These are phyloP conservation scores for Xeromyces bisporus DNA, from an alignment of 495 filamentous ascomycete genomes.

Conservation along the genomic window DNA sequence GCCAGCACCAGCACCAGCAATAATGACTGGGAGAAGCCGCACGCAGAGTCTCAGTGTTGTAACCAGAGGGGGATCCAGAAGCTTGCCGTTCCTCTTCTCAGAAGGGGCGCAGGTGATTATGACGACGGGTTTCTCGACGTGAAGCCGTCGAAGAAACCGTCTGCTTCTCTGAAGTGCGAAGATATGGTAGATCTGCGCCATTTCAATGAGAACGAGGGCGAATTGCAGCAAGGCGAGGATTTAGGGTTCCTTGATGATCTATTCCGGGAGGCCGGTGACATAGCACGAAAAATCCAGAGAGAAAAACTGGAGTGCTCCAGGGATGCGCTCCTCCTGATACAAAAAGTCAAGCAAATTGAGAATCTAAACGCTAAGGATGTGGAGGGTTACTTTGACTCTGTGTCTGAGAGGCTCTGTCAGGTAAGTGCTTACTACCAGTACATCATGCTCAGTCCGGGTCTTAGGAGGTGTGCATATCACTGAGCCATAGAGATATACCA, in stretches of 20 bases:
- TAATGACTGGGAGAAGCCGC: conserved; percentile 3
- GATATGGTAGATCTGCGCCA: neutral
- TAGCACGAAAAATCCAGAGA: neutral
- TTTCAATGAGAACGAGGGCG: neutral
- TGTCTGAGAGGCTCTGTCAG: too few relatives aligned
- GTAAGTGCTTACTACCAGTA: too few relatives aligned
- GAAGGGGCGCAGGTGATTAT: too few relatives aligned
- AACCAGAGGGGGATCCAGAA: neutral
- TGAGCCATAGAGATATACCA: too few relatives aligned
- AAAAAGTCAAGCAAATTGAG: neutral
- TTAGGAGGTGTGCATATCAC: too few relatives aligned
- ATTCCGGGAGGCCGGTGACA: conserved; percentile 25
- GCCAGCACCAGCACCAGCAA: conserved; percentile 1
- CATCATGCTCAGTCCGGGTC: too few relatives aligned
- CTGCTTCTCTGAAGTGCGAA: neutral
- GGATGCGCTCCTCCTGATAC: conserved; percentile 6
- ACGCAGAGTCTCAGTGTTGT: neutral
- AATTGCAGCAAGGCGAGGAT: conserved; percentile 31
- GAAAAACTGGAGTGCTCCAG: conserved; percentile 1
- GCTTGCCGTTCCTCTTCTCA: neutral
- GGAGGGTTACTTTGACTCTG: neutral
- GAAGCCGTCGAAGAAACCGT: too few relatives aligned
- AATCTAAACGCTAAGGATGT: neutral
- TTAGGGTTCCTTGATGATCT: conserved; percentile 21
- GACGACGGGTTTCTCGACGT: too few relatives aligned